Base-by-base conservation (phyloP, 257 asterid species). In the Osmanthus fragrans region DNA sequence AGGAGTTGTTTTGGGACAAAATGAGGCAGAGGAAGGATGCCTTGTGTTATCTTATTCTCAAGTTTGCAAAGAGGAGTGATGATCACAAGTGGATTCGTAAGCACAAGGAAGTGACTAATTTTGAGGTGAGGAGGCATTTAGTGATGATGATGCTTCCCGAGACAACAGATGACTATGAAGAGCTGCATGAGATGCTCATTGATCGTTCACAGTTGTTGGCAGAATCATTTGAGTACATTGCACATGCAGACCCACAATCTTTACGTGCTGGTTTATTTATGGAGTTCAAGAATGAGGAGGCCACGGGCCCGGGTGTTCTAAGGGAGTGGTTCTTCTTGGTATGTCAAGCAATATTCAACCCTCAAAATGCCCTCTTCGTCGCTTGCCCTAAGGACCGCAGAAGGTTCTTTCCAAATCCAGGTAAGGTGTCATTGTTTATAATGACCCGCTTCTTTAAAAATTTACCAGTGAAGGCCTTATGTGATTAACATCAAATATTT, bases 211-310 rank as follows among this genome's bases (percentile, higher is more conserved):
- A 90, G 71, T 81, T 96, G 86, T 82, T 93, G 85, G 85, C 90
- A 30, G 97, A 88, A 70, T 96, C 99, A 25, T 96, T 88, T 63
- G 97, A 89, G 86, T 89, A 96, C 79, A 88, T 96, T 81, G 85
- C 85, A 18, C 83, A 73, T 76, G 99, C 93, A 32, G 91, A 90
- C 8, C 73, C 89, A 34, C 88, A 82, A 1, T 77, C 93, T 65
- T 82, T 96, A 60, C 98, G 94, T 37, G 86, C 92, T 79, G 98
- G 99, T 56, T 86, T 96, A 58, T 90, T 90, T 77, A 88, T 96
- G 97, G 98, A 92, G 90, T 96, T 96, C 91, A 93, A 93, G 89
- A 88, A 92, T 67, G 99, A 93, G 85, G 97, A 96, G 82, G 98
- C 99, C 74, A 93, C 99, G 5, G 99, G 99, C 19, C 98, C 99